phyloP scores from a whole-genome alignment of 2,329 filamentous ascomycete genomes.

The Thielaviopsis ethacetica region DNA sequence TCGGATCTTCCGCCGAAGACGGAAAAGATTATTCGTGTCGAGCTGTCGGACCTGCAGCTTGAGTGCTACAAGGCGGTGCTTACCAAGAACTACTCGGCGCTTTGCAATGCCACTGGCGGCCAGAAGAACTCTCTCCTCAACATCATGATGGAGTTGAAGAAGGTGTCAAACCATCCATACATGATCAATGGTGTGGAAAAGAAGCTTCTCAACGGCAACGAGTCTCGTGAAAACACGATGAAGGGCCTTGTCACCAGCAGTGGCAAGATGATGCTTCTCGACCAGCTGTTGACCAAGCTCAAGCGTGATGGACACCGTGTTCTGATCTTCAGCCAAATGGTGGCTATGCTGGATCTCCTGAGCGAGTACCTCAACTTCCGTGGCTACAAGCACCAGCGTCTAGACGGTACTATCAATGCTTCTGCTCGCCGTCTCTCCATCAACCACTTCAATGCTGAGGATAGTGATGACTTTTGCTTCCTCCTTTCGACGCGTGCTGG shows the following conservation, averaged over 20 bases:
- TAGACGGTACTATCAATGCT: slow-evolving; percentile 89
- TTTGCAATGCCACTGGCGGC: slow-evolving; percentile 78
- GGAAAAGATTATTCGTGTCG: slow-evolving; percentile 96
- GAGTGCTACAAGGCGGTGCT: slow-evolving; percentile 99
- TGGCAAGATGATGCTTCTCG: slow-evolving; percentile 98
- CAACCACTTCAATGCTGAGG: slow-evolving; percentile 96
- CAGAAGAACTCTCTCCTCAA: slow-evolving; percentile 92
- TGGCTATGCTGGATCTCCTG: slow-evolving; percentile 92
- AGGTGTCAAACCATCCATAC: slow-evolving; percentile 96
- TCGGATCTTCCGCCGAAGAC: slow-evolving; percentile 93
- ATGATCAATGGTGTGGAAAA: slow-evolving; percentile 94
- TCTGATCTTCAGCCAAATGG: slow-evolving; percentile 98
- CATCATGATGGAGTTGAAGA: slow-evolving; percentile 99
- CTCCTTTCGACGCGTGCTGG: slow-evolving; percentile 87
- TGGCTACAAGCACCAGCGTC: slow-evolving; percentile 86
- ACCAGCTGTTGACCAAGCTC: slow-evolving; percentile 84
- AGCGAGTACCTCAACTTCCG: slow-evolving; percentile 85
- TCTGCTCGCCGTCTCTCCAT: slow-evolving; percentile 82
- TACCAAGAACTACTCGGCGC: slow-evolving; percentile 84
- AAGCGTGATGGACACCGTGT: slow-evolving; percentile 90
- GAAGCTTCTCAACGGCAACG: slow-evolving; percentile 64
- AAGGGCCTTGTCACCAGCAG: slow-evolving; percentile 91
- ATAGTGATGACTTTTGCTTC: slow-evolving; percentile 92
- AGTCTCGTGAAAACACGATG: slow-evolving; percentile 73
- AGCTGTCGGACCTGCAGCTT: slow-evolving; percentile 86